A percentile compares a stretch with the other conserved stretches of the same genome.
phyloP scores from a whole-genome alignment of 352 stramenopile genomes.

The Phytophthora vignae region DNA sequence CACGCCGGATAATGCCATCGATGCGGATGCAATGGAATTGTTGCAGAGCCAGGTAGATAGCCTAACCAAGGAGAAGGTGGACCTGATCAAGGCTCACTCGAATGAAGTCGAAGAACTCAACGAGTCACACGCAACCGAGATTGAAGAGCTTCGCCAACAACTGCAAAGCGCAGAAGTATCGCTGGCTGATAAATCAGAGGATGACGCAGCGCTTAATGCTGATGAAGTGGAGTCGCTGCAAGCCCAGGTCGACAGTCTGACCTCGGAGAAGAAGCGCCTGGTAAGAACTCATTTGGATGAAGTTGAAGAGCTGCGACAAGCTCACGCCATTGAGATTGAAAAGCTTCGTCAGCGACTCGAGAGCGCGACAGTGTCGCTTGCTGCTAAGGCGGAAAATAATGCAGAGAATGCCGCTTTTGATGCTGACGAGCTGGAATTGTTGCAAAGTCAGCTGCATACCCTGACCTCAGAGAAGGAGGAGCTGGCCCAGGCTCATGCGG shows the following conservation, averaged over 20 bases:
- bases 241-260: constrained; percentile 16
- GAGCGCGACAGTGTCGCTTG: constrained; percentile 13
- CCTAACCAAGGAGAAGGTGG: constrained; percentile 14
- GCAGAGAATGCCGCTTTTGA: not conserved
- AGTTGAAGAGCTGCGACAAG: constrained; percentile 20
- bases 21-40: too few relatives aligned
- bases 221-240: constrained; percentile 25
- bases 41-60: constrained; percentile 9
- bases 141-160: constrained; percentile 26
- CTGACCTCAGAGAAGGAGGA: constrained; percentile 17
- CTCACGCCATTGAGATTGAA: constrained; percentile 5
- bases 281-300: constrained; percentile 19
- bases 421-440: constrained; percentile 17
- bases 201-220: not conserved
- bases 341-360: constrained; percentile 34
- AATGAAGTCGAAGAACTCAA: constrained; percentile 30
- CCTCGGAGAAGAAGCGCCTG: constrained; percentile 15
- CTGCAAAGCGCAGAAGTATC: constrained; percentile 27
- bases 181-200: not conserved
- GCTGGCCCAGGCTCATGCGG: constrained; percentile 6
- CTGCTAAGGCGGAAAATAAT: not conserved
- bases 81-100: constrained; percentile 11
- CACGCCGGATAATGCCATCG: too few relatives aligned
- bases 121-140: not conserved
- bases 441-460: constrained; percentile 21